These are phyloP conservation scores for Gentiana dahurica DNA, from an alignment of 257 asterid species.

Conservation along the genomic window DNA sequence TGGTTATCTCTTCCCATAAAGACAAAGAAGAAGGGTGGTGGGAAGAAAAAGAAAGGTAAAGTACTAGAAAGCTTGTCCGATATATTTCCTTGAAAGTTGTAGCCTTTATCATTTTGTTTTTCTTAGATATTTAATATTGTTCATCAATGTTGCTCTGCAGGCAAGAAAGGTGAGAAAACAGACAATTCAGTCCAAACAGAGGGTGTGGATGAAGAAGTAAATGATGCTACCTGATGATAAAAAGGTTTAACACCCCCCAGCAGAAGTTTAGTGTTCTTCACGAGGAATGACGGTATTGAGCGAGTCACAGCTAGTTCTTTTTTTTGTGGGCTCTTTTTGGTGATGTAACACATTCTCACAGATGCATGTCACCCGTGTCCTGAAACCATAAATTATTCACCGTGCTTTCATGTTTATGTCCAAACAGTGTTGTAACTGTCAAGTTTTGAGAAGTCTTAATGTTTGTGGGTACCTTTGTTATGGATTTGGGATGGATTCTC, in stretches of 20 bases:
- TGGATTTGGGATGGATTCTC: no score
- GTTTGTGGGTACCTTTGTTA: no score
- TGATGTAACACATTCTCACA: slow-evolving; percentile 10
- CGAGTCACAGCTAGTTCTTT: slow-evolving; percentile 8
- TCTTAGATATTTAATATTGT: neutral
- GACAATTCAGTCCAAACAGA: slow-evolving; percentile 37
- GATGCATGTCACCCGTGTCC: slow-evolving; percentile 6
- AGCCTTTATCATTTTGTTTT: neutral
- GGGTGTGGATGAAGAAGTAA: slow-evolving; percentile 28
- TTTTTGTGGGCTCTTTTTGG: slow-evolving; percentile 5
- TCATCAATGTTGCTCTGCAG: slow-evolving; percentile 20
- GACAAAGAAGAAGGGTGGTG: slow-evolving; percentile 93
- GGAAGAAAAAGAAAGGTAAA: slow-evolving; percentile 91
- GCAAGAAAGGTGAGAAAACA: slow-evolving; percentile 54
- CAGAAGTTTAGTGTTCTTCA: slow-evolving; percentile 6
- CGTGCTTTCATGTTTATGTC: slow-evolving; percentile 3
- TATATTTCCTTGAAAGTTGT: neutral
- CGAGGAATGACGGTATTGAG: slow-evolving; percentile 9
- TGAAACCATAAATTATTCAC: neutral
- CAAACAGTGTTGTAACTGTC: no score
- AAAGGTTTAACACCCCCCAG: neutral
- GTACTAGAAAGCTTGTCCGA: neutral
- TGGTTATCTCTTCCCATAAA: slow-evolving; percentile 63
- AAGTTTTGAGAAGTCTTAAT: no score
- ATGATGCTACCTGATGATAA: slow-evolving; percentile 11